Base-by-base conservation (phyloP, 345 rosid species). In the Lenwebbia sp. region DNA sequence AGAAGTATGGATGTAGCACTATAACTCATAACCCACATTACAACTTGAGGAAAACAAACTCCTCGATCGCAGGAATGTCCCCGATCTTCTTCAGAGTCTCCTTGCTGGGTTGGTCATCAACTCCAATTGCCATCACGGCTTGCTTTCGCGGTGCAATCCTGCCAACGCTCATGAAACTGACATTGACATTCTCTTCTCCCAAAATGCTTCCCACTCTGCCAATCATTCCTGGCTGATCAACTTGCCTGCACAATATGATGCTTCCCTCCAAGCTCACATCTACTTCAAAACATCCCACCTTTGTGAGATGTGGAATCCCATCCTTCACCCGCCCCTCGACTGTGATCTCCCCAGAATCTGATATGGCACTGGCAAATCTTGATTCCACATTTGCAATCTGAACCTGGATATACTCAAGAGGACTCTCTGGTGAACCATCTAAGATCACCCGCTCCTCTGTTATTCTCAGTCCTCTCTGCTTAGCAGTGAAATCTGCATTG, bases 161-260 rank as follows among this genome's bases (percentile, higher is more conserved):
- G 9, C 97, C 98, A n/a, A 94, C 98, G 14, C 95, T 95, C 97
- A 93, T 94, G 91, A 95, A 95, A 84, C 93, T 93, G 82, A 95
- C 96, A 84, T 95, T 95, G 30, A 95, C 97, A 62, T 95, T 95
- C 83, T 93, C 95, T 88, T 91, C 93, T 22, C 96, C 98, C 84
- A 95, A 86, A 53, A 95, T 89, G 83, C 93, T 95, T 25, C 97
- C 97, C 0, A 95, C 96, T 40, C 41, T 92, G 28, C 96, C 98
- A 4, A 95, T 94, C 97, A 94, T 95, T 19, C 97, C 97, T 0
- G 98, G 97, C 85, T 94, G 98, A 89, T 95, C 98, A 9, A 95
- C 93, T 87, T 95, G 97, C 76, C 98, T 90, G 90, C 98, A 95
- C 26, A 94, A 92, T 52, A 95, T 91, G 33, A 95, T 90, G 86